These are phyloP conservation scores for Castanea sativa DNA, from an alignment of 306 rosid species.

Conservation along the genomic window DNA sequence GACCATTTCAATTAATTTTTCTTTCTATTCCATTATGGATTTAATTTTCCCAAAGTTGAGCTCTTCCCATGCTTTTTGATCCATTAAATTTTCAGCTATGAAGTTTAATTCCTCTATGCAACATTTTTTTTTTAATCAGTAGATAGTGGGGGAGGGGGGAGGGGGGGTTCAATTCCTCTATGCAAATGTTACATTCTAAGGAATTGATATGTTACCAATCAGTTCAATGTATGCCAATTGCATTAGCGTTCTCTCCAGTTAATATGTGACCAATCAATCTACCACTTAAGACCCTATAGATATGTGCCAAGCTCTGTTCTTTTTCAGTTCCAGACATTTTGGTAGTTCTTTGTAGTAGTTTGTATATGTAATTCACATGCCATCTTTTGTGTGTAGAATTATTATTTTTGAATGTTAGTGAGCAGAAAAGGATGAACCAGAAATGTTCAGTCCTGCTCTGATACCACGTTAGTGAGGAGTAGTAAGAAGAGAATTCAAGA, in stretches of 20 bases:
- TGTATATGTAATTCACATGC: background rate
- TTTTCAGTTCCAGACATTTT: background rate
- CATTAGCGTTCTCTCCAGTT: background rate
- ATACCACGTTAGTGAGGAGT: too few species aligned
- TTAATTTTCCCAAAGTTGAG: background rate
- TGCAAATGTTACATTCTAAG: background rate
- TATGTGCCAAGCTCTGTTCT: background rate
- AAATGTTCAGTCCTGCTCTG: too few species aligned
- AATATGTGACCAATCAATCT: background rate
- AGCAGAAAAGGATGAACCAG: too few species aligned
- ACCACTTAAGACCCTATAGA: background rate
- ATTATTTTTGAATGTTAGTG: background rate
- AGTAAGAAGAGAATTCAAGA: too few species aligned
- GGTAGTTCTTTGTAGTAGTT: background rate
- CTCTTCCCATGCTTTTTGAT: background rate
- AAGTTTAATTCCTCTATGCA: background rate
- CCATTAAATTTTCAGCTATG: background rate
- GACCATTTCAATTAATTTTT: conserved; percentile 5
- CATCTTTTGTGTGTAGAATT: background rate
- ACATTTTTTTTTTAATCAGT: too few species aligned
- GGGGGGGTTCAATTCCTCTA: background rate
- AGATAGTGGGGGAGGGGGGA: too few species aligned
- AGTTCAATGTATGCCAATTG: background rate
- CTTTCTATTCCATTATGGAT: background rate
- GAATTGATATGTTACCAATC: background rate